Conservation (phyloP, 805 yeast genomes). For the Torulaspora gathmanii region DNA sequence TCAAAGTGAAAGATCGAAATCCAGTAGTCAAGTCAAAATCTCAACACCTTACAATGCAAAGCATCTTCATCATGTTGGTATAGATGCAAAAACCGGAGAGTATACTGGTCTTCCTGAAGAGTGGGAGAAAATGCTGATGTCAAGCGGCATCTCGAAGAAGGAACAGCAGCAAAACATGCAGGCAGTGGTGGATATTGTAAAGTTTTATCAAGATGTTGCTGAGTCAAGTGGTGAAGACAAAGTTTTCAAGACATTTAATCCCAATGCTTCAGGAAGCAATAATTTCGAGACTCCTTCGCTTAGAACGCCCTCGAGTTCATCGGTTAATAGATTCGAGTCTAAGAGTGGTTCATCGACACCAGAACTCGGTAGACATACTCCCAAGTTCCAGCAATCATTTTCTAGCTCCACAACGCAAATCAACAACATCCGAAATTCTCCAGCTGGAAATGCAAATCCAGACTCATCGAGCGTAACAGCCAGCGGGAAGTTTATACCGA, state of each 20-base stretch:
- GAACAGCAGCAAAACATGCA: conserved; percentile 92
- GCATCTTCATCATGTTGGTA: conserved; percentile 91
- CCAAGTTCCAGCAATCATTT: conserved; percentile 13
- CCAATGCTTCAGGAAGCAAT: conserved; percentile 25
- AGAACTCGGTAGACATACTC: conserved; percentile 18
- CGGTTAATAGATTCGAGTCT: conserved; percentile 15
- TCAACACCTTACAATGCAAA: conserved; percentile 90
- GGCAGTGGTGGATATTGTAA: conserved; percentile 88
- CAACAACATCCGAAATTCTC: conserved; percentile 5
- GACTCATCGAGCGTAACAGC: conserved; percentile 18
- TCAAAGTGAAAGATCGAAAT: conserved; percentile 38
- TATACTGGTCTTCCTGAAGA: conserved; percentile 90
- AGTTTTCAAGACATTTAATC: conserved; percentile 39
- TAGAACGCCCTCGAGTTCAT: conserved; percentile 33
- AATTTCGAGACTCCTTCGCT: conserved; percentile 30
- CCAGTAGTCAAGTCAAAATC: conserved; percentile 46
- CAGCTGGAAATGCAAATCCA: not conserved
- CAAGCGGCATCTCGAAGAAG: conserved; percentile 80
- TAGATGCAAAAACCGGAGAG: conserved; percentile 76
- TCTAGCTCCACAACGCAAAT: conserved; percentile 10
- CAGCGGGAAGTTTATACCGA: conserved; percentile 48
- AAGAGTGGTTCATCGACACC: conserved; percentile 32
- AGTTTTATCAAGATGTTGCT: conserved; percentile 66
- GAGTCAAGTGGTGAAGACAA: conserved; percentile 40
- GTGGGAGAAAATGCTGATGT: conserved; percentile 79